These are phyloP conservation scores for Plenodomus biglobosus DNA, from an alignment of 2,329 filamentous ascomycete species.

Conservation along the genomic window DNA sequence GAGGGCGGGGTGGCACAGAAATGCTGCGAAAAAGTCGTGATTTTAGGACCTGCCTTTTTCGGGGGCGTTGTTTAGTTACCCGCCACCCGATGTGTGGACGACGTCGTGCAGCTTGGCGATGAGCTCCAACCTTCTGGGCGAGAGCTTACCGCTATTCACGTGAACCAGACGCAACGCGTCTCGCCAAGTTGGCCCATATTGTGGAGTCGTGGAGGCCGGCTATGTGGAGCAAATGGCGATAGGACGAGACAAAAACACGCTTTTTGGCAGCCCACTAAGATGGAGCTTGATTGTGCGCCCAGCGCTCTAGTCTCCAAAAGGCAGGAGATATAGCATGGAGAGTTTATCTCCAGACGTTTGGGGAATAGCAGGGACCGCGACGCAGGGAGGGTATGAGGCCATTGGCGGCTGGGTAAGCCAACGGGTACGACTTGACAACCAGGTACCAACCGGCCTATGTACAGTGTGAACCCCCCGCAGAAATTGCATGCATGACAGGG, in stretches of 20 bases:
- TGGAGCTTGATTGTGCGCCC: slow-evolving; percentile 28
- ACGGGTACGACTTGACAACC: slow-evolving; percentile 5
- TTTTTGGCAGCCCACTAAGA: slow-evolving; percentile 23
- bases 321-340: slow-evolving; percentile 22
- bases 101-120: slow-evolving; percentile 3
- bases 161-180: slow-evolving; percentile 5
- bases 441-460: slow-evolving; percentile 17
- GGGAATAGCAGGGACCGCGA: slow-evolving; percentile 10
- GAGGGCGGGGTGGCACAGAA: neutral
- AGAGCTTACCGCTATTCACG: slow-evolving; percentile 6
- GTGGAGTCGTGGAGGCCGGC: slow-evolving; percentile 11
- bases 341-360: slow-evolving; percentile 9
- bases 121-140: slow-evolving; percentile 16
- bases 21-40: slow-evolving; percentile 3
- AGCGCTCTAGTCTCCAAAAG: slow-evolving; percentile 17
- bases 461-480: slow-evolving; percentile 17
- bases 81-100: slow-evolving; percentile 3
- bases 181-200: slow-evolving; percentile 21
- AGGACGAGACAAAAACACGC: slow-evolving; percentile 21
- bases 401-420: slow-evolving; percentile 15
- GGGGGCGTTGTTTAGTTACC: slow-evolving; percentile 13
- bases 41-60: slow-evolving; percentile 17
- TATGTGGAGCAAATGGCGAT: slow-evolving; percentile 21
- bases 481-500: slow-evolving; percentile 8
- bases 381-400: slow-evolving; percentile 17